Conservation (phyloP, 108 stramenopile genomes). For the Schizochytrium sp. region DNA sequence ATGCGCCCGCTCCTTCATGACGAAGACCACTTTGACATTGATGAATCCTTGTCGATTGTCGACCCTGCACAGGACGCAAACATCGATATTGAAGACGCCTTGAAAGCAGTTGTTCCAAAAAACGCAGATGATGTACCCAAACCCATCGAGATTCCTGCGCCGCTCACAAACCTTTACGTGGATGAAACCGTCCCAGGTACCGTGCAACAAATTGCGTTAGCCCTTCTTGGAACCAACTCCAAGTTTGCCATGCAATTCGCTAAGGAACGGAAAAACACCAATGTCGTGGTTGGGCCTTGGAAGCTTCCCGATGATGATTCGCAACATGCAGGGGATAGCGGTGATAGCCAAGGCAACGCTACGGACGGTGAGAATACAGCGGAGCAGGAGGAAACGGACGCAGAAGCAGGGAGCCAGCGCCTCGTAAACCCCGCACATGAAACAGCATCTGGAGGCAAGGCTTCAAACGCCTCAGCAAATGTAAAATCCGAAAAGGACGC, state of each 20-base stretch:
- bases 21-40: not conserved
- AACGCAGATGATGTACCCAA: not conserved
- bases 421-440: too few species aligned
- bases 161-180: not conserved
- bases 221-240: not conserved
- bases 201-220: not conserved
- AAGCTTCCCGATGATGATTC: not conserved
- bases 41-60: not conserved
- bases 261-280: conserved; percentile 3
- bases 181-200: not conserved
- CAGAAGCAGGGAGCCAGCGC: too few species aligned
- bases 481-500: too few species aligned
- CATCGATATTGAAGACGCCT: not conserved
- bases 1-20: not conserved
- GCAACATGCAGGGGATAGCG: not conserved
- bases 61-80: not conserved
- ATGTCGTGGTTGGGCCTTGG: not conserved
- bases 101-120: not conserved
- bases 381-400: too few species aligned
- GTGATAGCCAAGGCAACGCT: not conserved
- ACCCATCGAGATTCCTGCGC: not conserved
- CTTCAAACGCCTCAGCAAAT: too few species aligned
- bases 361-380: not conserved
- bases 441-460: too few species aligned
- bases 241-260: not conserved